Evolutionary conservation across 2,329 filamentous ascomycete genomes (phyloP).

Genomic region (Periconia digitata): DNA sequence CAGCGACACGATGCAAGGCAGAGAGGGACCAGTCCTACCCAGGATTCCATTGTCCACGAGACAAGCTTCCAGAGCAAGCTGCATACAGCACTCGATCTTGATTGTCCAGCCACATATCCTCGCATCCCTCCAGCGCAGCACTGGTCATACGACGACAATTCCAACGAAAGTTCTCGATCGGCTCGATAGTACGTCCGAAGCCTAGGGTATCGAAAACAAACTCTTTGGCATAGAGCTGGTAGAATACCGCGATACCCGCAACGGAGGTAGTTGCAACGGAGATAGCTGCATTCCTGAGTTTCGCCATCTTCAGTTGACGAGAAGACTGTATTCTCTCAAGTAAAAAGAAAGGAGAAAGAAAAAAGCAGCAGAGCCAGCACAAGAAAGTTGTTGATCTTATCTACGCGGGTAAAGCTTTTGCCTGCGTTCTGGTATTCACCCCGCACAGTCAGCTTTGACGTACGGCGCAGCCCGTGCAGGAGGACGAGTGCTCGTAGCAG

Average conservation of each 20-base stretch:
- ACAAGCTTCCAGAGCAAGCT: slow-evolving; percentile 27
- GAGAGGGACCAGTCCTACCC: slow-evolving; percentile 16
- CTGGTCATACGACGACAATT: slow-evolving; percentile 25
- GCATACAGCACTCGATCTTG: slow-evolving; percentile 28
- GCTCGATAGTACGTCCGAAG: slow-evolving; percentile 28
- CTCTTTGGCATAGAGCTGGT: slow-evolving; percentile 29
- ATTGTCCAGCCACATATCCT: slow-evolving; percentile 35
- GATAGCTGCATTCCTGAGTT: neutral
- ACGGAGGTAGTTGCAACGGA: neutral
- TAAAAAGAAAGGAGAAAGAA: too few relatives aligned
- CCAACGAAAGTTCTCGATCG: slow-evolving; percentile 32
- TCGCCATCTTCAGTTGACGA: too few relatives aligned
- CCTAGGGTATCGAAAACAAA: slow-evolving; percentile 24
- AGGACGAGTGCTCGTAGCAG: too few relatives aligned
- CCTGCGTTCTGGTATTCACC: too few relatives aligned
- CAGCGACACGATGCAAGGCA: neutral
- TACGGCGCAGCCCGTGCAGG: too few relatives aligned
- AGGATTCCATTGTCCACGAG: slow-evolving; percentile 27
- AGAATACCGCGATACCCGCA: slow-evolving; percentile 20
- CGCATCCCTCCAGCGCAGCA: slow-evolving; percentile 29
- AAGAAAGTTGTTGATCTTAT: too few relatives aligned
- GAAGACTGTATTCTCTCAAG: too few relatives aligned
- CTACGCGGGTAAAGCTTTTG: too few relatives aligned
- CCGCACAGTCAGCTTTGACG: too few relatives aligned
- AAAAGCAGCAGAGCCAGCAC: too few relatives aligned